phyloP scores from a whole-genome alignment of 2,329 filamentous ascomycete species.

The Fusarium sp. region DNA sequence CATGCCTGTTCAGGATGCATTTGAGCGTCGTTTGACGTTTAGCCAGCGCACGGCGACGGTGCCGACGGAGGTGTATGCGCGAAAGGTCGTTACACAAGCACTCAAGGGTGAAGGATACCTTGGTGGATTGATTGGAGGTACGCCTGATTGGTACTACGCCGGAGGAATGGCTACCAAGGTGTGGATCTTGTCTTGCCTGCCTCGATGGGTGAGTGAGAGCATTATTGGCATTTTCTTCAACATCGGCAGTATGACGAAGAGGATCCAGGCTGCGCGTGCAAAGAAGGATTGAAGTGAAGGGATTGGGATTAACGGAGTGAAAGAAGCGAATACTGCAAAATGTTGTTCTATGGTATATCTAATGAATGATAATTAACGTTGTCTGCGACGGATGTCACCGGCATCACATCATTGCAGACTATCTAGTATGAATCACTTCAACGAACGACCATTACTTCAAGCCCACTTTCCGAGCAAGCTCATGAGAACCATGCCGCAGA shows the following conservation, averaged over 20 bases:
- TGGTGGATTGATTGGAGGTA: constrained; percentile 52
- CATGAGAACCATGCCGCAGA: constrained; percentile 78
- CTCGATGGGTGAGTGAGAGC: constrained; percentile 51
- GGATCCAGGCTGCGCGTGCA: constrained; percentile 42
- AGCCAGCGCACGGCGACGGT: constrained; percentile 65
- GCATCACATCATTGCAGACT: neutral
- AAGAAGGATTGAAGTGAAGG: constrained; percentile 43
- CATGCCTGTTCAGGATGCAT: constrained; percentile 61
- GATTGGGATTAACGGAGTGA: neutral
- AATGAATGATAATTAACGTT: neutral
- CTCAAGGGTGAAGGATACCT: constrained; percentile 58
- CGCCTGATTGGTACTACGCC: constrained; percentile 56
- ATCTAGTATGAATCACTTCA: neutral
- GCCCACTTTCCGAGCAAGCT: constrained; percentile 83
- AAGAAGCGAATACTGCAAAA: constrained; percentile 2
- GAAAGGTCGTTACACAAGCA: constrained; percentile 59
- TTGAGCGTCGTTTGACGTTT: constrained; percentile 62
- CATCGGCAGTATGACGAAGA: constrained; percentile 46
- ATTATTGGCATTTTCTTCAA: constrained; percentile 51
- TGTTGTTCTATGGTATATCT: constrained; percentile 6
- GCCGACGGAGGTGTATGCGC: constrained; percentile 61
- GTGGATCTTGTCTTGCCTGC: constrained; percentile 49
- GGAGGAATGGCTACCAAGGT: constrained; percentile 51
- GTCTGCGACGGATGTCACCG: neutral
- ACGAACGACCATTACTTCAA: constrained; percentile 51